Evolutionary conservation across 164 flowering plant species (phyloP), one percentile per base, ranked within the genome.

Genomic region (Nelumbo lutea): DNA sequence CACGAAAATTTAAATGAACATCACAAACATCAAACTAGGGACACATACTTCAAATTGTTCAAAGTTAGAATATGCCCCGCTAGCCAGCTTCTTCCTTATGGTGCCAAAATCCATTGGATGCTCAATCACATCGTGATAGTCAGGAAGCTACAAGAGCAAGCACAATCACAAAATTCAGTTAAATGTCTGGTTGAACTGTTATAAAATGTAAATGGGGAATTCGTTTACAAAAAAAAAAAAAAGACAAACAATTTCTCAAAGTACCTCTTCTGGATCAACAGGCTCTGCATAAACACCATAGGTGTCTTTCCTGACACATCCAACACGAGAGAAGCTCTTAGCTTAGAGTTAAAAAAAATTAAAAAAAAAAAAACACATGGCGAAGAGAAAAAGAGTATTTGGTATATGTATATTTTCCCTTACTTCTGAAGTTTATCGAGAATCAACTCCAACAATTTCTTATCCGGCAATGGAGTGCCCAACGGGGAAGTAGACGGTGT

Each of bases 241-340:
- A n/a, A n/a, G 53, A 13, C 5, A 56, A 42, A 59, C 3, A 27
- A 57, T 61, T 45, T 5, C 48, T 5, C 27, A 8, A 58, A 61
- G n/a, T 68, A 95, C 99, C 97, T 95, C 99, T 63, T 95, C 96
- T 8, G 92, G 92, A 82, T 92, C 97, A 76, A 92, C 99, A 0
- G 97, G 97, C 62, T 92, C 99, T 0, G 97, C 94, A 77, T 86
- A 92, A 62, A 92, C 99, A 42, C 97, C 96, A 76, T 95, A 95
- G 6, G 83, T 86, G 67, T 95, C 99, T 74, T 95, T 92, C 92
- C 99, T 95, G 93, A 73, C 75, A 79, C 66, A 67, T 59, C 41
- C 61, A 74, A 48, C 59, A 69, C 62, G 5, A 65, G 27, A 65
- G 10, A 61, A 44, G 15, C 6, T 15, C 69, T 61, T 2, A 46